Conservation (phyloP, 1,139 yeast species). For the Arxiozyma heterogenica region DNA sequence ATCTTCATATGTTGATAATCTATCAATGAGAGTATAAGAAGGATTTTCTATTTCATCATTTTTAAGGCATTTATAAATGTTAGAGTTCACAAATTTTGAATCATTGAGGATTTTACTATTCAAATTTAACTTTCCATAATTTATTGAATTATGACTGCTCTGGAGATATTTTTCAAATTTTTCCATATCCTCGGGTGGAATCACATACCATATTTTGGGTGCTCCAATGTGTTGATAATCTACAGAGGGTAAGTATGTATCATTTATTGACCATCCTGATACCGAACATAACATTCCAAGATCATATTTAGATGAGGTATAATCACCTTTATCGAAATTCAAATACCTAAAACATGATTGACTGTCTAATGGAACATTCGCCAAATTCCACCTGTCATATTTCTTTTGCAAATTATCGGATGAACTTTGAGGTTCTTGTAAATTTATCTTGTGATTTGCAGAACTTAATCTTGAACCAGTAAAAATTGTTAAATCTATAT, state of each 20-base stretch:
- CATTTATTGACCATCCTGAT: slow-evolving; percentile 69
- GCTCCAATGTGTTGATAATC: slow-evolving; percentile 68
- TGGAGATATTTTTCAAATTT: slow-evolving; percentile 47
- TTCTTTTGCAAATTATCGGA: slow-evolving; percentile 7
- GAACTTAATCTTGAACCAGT: slow-evolving; percentile 41
- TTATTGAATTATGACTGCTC: slow-evolving; percentile 12
- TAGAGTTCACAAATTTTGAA: slow-evolving; percentile 10
- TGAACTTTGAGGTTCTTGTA: slow-evolving; percentile 23
- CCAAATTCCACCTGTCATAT: slow-evolving; percentile 57
- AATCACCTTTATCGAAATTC: slow-evolving; percentile 36
- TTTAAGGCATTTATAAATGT: slow-evolving; percentile 19
- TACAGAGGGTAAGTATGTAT: slow-evolving; percentile 58
- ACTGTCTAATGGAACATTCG: slow-evolving; percentile 51
- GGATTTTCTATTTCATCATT: slow-evolving; percentile 3
- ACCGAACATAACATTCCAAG: slow-evolving; percentile 64
- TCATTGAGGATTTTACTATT: neutral
- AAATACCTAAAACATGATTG: slow-evolving; percentile 43
- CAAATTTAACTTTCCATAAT: slow-evolving; percentile 8
- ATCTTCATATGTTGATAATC: neutral
- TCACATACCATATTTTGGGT: slow-evolving; percentile 67
- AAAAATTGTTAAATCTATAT: slow-evolving; percentile 39
- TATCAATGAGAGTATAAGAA: neutral
- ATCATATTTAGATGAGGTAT: slow-evolving; percentile 42
- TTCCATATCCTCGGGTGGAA: slow-evolving; percentile 59
- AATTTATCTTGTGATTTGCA: slow-evolving; percentile 30